These are phyloP conservation scores for Volvariella surrecta DNA, from an alignment of 1,284 basidiomycete genomes.

Conservation along the genomic window DNA sequence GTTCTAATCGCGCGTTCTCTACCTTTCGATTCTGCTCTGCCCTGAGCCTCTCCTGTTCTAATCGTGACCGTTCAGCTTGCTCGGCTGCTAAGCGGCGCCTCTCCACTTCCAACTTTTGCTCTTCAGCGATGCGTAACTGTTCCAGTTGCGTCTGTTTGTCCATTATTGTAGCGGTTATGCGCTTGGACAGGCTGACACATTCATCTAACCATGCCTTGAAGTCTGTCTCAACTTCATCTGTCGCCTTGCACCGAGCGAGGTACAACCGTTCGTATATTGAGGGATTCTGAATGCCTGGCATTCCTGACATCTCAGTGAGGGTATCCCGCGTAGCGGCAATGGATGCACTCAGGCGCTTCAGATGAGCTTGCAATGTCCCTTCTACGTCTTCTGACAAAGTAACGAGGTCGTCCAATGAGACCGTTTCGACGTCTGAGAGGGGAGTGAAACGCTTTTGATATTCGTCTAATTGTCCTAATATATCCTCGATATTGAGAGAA, in stretches of 20 bases:
- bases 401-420: conserved; percentile 22
- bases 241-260: conserved; percentile 32
- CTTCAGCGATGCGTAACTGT: conserved; percentile 18
- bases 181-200: conserved; percentile 26
- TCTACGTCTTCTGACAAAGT: conserved; percentile 29
- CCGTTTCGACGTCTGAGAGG: conserved; percentile 8
- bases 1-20: conserved; percentile 24
- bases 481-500: conserved; percentile 28
- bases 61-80: conserved; percentile 22
- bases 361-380: conserved; percentile 22
- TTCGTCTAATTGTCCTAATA: conserved; percentile 26
- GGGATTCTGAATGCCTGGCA: conserved; percentile 30
- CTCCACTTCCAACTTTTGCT: conserved; percentile 20
- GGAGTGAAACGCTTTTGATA: conserved; percentile 13
- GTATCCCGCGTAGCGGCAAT: conserved; percentile 43
- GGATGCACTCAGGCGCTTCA: conserved; percentile 33
- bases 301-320: conserved; percentile 40
- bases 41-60: conserved; percentile 25
- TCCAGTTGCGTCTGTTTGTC: conserved; percentile 25
- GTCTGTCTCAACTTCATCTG: conserved; percentile 42
- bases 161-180: conserved; percentile 26
- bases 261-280: conserved; percentile 35
- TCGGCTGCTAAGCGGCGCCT: conserved; percentile 26
- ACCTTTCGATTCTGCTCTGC: conserved; percentile 20
- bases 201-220: conserved; percentile 40